phyloP scores from a whole-genome alignment of 2,329 filamentous ascomycete genomes.

The Falciphora oryzae region DNA sequence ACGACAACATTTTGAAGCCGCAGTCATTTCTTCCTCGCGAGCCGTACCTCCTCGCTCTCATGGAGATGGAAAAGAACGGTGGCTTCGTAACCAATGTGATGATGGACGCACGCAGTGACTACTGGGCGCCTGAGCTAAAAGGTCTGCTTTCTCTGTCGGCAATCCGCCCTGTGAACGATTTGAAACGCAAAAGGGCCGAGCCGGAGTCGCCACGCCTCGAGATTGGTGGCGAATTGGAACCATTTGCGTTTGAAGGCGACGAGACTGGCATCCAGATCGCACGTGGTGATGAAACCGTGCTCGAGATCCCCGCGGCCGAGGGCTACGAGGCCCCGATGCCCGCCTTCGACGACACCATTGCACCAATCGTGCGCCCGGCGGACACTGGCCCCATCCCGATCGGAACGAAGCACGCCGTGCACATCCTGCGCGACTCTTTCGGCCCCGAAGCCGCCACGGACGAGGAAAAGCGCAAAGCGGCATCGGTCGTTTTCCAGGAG shows the following conservation, averaged over 20 bases:
- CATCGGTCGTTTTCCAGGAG: constrained; percentile 81
- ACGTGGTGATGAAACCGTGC: constrained; percentile 54
- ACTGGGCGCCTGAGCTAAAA: constrained; percentile 88
- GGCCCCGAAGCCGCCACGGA: constrained; percentile 64
- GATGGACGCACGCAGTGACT: constrained; percentile 68
- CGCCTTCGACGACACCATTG: constrained; percentile 73
- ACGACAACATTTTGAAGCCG: constrained; percentile 77
- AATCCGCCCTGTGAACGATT: constrained; percentile 66
- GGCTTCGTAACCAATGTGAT: constrained; percentile 88
- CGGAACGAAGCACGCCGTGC: constrained; percentile 92
- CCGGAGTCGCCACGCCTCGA: constrained; percentile 62
- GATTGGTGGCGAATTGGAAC: constrained; percentile 21
- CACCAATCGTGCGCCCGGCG: constrained; percentile 69
- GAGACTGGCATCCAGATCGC: constrained; percentile 48
- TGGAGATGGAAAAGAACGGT: constrained; percentile 88
- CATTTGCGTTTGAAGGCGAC: constrained; percentile 55
- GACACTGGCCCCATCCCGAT: constrained; percentile 84
- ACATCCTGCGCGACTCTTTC: constrained; percentile 85
- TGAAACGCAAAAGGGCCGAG: constrained; percentile 80
- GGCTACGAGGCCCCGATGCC: constrained; percentile 42
- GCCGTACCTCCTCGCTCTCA: constrained; percentile 76
- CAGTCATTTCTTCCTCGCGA: constrained; percentile 82
- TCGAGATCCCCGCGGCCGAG: constrained; percentile 59
- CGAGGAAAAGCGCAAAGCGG: constrained; percentile 67
- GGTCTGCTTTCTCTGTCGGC: constrained; percentile 87